Percentiles rank a stretch among this genome's conserved stretches.
Evolutionary conservation across 2,329 filamentous ascomycete genomes (phyloP).

Genomic region (Epichloe elymi): DNA sequence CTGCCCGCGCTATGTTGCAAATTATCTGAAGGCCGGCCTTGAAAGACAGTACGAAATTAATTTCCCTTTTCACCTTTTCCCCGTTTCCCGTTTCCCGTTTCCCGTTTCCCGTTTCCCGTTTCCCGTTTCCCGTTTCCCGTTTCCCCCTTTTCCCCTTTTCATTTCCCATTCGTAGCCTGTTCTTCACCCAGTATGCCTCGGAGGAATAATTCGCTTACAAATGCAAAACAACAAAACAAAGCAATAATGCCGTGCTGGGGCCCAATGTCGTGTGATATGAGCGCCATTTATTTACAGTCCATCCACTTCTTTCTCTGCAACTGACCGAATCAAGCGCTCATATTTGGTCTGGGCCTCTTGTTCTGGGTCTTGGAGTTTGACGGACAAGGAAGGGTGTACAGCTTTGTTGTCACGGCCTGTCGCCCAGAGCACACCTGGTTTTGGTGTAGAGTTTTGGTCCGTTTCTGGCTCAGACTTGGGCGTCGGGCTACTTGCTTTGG

Average conservation of each 20-base stretch:
- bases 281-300: slow-evolving; percentile 5
- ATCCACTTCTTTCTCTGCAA: slow-evolving; percentile 21
- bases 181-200: background rate
- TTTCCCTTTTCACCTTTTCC: too few relatives aligned
- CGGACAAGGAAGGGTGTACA: slow-evolving; percentile 5
- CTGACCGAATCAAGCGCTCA: slow-evolving; percentile 23
- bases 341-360: slow-evolving; percentile 23
- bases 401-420: slow-evolving; percentile 9
- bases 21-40: background rate
- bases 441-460: slow-evolving; percentile 12
- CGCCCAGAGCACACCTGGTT: slow-evolving; percentile 24
- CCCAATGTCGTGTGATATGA: too few relatives aligned
- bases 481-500: slow-evolving; percentile 17
- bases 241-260: background rate
- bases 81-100: too few relatives aligned
- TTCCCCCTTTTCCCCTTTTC: too few relatives aligned
- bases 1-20: background rate
- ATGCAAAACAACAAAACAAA: background rate
- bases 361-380: slow-evolving; percentile 21
- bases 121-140: too few relatives aligned
- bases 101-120: too few relatives aligned
- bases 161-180: background rate
- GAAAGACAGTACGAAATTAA: too few relatives aligned
- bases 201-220: background rate
- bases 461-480: slow-evolving; percentile 17